These are phyloP conservation scores for Zalerion maritima DNA, from an alignment of 495 filamentous ascomycete genomes.

Conservation along the genomic window DNA sequence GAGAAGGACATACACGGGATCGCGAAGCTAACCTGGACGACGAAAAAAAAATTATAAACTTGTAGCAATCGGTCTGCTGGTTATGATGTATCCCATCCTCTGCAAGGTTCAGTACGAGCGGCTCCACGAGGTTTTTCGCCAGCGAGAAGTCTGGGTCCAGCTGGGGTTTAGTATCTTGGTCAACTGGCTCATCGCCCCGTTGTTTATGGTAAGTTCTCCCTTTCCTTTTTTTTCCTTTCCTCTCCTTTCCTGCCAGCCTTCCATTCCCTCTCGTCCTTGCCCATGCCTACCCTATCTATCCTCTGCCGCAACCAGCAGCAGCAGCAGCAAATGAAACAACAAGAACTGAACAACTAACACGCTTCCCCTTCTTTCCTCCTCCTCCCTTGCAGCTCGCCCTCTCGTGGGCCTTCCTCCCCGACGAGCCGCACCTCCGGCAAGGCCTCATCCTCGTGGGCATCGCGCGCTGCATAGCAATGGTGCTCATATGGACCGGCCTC, in stretches of 20 bases:
- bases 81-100: slow-evolving; percentile 68
- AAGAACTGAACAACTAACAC: slow-evolving; percentile 1
- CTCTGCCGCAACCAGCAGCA: slow-evolving; percentile 14
- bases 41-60: neutral
- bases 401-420: slow-evolving; percentile 74
- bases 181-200: slow-evolving; percentile 84
- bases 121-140: slow-evolving; percentile 51
- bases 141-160: slow-evolving; percentile 59
- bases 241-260: neutral
- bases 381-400: slow-evolving; percentile 44
- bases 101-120: slow-evolving; percentile 73
- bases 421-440: slow-evolving; percentile 49
- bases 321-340: too few species aligned
- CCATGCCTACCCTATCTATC: slow-evolving; percentile 3
- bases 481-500: slow-evolving; percentile 64
- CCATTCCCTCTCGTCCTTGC: neutral
- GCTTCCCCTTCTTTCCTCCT: too few species aligned
- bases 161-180: slow-evolving; percentile 61
- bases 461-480: slow-evolving; percentile 76
- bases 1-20: slow-evolving; percentile 1
- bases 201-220: slow-evolving; percentile 56
- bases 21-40: slow-evolving; percentile 1
- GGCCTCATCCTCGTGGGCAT: slow-evolving; percentile 68
- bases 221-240: slow-evolving; percentile 1
- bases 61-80: slow-evolving; percentile 46